These are phyloP conservation scores for Ambrosiella cleistominuta DNA, from an alignment of 2,329 filamentous ascomycete genomes.

Conservation along the genomic window DNA sequence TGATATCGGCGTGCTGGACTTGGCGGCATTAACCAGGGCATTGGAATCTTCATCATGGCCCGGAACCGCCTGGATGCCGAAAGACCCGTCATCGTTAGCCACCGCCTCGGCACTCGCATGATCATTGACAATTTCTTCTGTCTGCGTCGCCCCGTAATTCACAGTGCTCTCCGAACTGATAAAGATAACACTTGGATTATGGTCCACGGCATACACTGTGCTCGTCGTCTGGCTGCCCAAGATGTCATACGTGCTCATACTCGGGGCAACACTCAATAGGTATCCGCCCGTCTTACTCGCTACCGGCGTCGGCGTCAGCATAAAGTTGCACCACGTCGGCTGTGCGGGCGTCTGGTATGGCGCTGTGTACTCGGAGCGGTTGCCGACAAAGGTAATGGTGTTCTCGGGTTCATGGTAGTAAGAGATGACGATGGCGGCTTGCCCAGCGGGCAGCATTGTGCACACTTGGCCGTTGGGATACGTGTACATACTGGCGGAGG, in stretches of 20 bases:
- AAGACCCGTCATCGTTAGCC: background rate
- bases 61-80: background rate
- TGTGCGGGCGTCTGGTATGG: constrained; percentile 26
- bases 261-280: constrained; percentile 3
- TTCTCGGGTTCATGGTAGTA: constrained; percentile 25
- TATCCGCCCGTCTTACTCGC: constrained; percentile 12
- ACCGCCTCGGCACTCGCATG: constrained; percentile 2
- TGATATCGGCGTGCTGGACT: background rate
- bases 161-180: constrained; percentile 23
- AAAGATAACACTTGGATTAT: constrained; percentile 33
- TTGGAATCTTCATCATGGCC: background rate
- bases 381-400: constrained; percentile 31
- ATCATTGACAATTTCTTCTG: background rate
- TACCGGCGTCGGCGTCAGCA: constrained; percentile 4
- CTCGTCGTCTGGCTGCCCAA: constrained; percentile 19
- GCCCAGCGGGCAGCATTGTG: constrained; percentile 18
- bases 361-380: constrained; percentile 29
- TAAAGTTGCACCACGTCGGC: constrained; percentile 23
- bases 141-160: constrained; percentile 19
- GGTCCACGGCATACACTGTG: constrained; percentile 34
- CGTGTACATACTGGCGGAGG: constrained; percentile 2
- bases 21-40: background rate
- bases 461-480: constrained; percentile 16
- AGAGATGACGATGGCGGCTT: constrained; percentile 24
- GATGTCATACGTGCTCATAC: constrained; percentile 10